A percentile compares a stretch with the other conserved stretches of the same genome.
Conservation (phyloP, 2,329 filamentous ascomycete species). For the Ambrosiella cleistominuta region DNA sequence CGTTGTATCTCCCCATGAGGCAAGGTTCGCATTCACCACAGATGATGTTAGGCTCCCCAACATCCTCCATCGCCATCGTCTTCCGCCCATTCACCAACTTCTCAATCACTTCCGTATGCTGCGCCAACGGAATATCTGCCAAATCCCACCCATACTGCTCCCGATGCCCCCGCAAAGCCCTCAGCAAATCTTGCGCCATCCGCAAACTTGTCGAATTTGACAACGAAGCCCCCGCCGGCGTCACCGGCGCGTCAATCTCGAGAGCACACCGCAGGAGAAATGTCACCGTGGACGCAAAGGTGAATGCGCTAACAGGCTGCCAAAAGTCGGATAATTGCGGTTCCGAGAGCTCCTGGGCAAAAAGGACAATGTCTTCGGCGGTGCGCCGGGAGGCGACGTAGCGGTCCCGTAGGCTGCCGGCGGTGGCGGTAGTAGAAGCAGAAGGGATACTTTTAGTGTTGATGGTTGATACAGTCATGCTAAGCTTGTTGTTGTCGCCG, state of each 20-base stretch:
- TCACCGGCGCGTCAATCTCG: slow-evolving; percentile 22
- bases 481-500: background rate
- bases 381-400: slow-evolving; percentile 27
- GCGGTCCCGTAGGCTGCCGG: slow-evolving; percentile 14
- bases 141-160: slow-evolving; percentile 30
- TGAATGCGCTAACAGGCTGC: slow-evolving; percentile 30
- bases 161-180: slow-evolving; percentile 23
- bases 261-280: slow-evolving; percentile 32
- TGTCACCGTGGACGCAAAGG: slow-evolving; percentile 30
- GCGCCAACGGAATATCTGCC: slow-evolving; percentile 30
- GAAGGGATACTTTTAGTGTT: too few species aligned
- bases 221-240: slow-evolving; percentile 17
- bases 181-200: slow-evolving; percentile 27
- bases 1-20: slow-evolving; percentile 85
- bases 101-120: slow-evolving; percentile 30
- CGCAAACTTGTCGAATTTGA: slow-evolving; percentile 23
- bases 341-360: slow-evolving; percentile 28
- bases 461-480: background rate
- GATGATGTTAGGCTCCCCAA: slow-evolving; percentile 89
- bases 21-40: slow-evolving; percentile 84
- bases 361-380: slow-evolving; percentile 30
- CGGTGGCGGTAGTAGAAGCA: background rate
- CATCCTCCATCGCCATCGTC: background rate
- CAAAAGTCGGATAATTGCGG: slow-evolving; percentile 31
- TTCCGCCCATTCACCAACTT: slow-evolving; percentile 20